phyloP scores from a whole-genome alignment of 2,329 filamentous ascomycete genomes.

The Paraphoma sp. region DNA sequence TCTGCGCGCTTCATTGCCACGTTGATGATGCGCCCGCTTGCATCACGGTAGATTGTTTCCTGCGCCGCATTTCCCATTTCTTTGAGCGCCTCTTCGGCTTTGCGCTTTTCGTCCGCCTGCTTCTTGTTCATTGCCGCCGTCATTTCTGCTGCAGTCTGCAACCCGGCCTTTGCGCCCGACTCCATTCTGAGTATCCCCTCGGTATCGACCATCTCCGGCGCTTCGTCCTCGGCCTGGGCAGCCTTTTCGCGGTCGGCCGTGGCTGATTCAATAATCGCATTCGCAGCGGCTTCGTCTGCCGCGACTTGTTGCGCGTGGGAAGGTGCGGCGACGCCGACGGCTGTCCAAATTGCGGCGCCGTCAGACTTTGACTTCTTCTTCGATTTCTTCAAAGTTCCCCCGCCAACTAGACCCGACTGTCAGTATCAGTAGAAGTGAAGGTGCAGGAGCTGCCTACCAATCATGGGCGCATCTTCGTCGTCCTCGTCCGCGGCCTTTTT shows the following conservation, averaged over 20 bases:
- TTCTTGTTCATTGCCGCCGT: slow-evolving; percentile 63
- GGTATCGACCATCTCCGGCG: slow-evolving; percentile 46
- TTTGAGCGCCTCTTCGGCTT: slow-evolving; percentile 49
- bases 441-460: slow-evolving; percentile 36
- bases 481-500: slow-evolving; percentile 58
- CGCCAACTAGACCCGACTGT: slow-evolving; percentile 31
- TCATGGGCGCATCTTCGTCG: slow-evolving; percentile 60
- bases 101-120: slow-evolving; percentile 66
- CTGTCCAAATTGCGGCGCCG: slow-evolving; percentile 67
- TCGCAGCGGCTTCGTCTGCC: slow-evolving; percentile 75
- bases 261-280: slow-evolving; percentile 77
- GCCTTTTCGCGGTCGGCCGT: slow-evolving; percentile 66
- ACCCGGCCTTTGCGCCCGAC: slow-evolving; percentile 83
- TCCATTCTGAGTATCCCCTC: slow-evolving; percentile 70
- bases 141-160: slow-evolving; percentile 84
- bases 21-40: slow-evolving; percentile 92
- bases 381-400: slow-evolving; percentile 47
- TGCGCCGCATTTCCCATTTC: slow-evolving; percentile 49
- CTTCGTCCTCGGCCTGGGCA: slow-evolving; percentile 55
- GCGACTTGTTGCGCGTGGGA: slow-evolving; percentile 65
- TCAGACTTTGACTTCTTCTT: slow-evolving; percentile 67
- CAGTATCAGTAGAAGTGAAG: neutral
- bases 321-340: slow-evolving; percentile 62
- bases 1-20: slow-evolving; percentile 89
- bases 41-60: slow-evolving; percentile 94